Base-by-base conservation (phyloP, 2,329 filamentous ascomycete species). In the Cladophialophora chaetospira region DNA sequence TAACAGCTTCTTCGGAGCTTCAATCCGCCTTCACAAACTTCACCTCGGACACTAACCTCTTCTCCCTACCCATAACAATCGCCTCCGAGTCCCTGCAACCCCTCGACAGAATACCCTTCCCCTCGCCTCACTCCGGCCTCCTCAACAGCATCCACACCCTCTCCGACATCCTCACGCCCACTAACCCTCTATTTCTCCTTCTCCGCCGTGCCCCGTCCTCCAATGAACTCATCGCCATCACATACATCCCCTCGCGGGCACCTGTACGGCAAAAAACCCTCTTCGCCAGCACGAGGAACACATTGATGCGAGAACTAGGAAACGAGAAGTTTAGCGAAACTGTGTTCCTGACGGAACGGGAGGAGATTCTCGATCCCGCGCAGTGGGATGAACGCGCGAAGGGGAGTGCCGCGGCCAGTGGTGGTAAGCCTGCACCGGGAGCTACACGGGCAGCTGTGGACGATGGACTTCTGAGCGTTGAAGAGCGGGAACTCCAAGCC, bases 221-320 rank as follows among this genome's bases (percentile, higher is more conserved):
- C 55, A 17, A 62, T 52, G 53, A 58, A 31, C 55, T 78, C 29
- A 72, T 82, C 35, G 82, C 83, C 2, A 70, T 87, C 26, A 86
- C 84, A 33, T 87, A 85, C 66, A 82, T 87, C 21, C 84, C 84
- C 5, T 82, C 83, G 58, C 74, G 82, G 43, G 83, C 84, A 4
- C 82, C 82, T 0, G 84, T 87, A 33, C 80, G 84, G 31, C 78
- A 84, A 58, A 87, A 87, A 72, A 87, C 82, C 69, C 78, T 87
- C 29, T 86, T 86, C 70, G 84, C 84, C 13, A 80, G 79, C n/a
- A 86, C 84, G 33, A 79, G 84, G 2, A 71, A 84, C 28, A 85
- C 83, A 1, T 73, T 87, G 11, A 75, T 79, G 13, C 73, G 84
- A 4, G 83, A 86, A 66, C 73, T 87, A 21, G 84, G 84, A 40